Percentiles rank a stretch among this genome's conserved stretches.
Conservation (phyloP, 305 asterid species). For the Solanum hybrid region DNA sequence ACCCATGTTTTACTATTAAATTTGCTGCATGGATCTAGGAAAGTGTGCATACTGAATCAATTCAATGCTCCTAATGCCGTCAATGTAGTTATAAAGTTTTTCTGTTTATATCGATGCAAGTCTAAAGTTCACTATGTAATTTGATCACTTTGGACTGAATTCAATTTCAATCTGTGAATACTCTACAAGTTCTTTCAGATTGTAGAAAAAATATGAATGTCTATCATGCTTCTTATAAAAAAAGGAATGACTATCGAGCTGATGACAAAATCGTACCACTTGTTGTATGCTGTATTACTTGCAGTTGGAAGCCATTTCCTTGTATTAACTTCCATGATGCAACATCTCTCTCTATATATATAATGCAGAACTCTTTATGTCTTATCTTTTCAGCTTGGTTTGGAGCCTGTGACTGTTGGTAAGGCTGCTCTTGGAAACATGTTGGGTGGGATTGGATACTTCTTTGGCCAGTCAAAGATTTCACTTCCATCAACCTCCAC, state of each 20-base stretch:
- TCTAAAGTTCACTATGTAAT: background rate
- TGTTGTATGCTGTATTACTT: background rate
- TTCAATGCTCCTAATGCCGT: background rate
- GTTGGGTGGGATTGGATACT: conserved; percentile 96
- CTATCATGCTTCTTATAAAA: background rate
- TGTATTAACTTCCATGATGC: background rate
- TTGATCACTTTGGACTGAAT: background rate
- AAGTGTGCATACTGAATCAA: background rate
- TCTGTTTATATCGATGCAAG: background rate
- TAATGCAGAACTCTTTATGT: conserved; percentile 8
- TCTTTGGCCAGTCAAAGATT: conserved; percentile 87
- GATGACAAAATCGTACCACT: background rate
- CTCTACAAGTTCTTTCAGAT: background rate
- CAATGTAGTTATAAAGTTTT: background rate
- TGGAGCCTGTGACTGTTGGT: conserved; percentile 55
- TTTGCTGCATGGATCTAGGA: background rate
- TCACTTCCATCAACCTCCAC: conserved; percentile 50
- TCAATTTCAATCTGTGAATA: background rate
- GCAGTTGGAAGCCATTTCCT: background rate
- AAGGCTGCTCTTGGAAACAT: conserved; percentile 83
- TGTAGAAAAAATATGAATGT: background rate
- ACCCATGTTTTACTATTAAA: background rate
- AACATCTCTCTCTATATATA: conserved; percentile 3
- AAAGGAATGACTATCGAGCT: background rate
- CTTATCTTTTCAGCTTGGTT: conserved; percentile 52